phyloP scores from a whole-genome alignment of 2,329 filamentous ascomycete species.

The Mycogone perniciosa region DNA sequence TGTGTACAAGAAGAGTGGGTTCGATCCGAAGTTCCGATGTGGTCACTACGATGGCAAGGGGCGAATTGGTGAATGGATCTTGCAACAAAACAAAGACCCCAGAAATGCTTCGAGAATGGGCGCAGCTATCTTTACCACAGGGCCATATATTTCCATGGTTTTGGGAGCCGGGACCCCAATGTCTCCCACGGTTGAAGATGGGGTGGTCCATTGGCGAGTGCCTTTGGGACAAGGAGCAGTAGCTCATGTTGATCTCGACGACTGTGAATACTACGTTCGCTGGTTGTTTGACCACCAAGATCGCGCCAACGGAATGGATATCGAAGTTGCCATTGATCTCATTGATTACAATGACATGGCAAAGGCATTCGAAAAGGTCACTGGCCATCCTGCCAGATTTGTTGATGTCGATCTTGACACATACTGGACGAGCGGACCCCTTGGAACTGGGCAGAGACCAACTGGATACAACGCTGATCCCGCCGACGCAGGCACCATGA shows the following conservation, averaged over 20 bases:
- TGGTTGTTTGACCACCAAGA: slow-evolving; percentile 43
- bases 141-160: slow-evolving; percentile 42
- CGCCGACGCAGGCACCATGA: slow-evolving; percentile 29
- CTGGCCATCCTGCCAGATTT: slow-evolving; percentile 35
- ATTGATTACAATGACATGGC: slow-evolving; percentile 35
- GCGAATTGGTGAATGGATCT: slow-evolving; percentile 37
- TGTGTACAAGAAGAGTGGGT: slow-evolving; percentile 40
- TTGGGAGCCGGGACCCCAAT: slow-evolving; percentile 32
- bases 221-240: slow-evolving; percentile 36
- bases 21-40: slow-evolving; percentile 36
- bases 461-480: slow-evolving; percentile 32
- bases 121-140: slow-evolving; percentile 34
- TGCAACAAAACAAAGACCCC: slow-evolving; percentile 30
- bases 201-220: slow-evolving; percentile 35
- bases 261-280: slow-evolving; percentile 40
- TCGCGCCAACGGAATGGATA: slow-evolving; percentile 37
- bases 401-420: slow-evolving; percentile 30
- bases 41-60: slow-evolving; percentile 46
- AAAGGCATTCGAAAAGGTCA: slow-evolving; percentile 36
- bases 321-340: slow-evolving; percentile 38
- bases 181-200: slow-evolving; percentile 33
- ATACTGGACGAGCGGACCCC: slow-evolving; percentile 24
- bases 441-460: slow-evolving; percentile 17
- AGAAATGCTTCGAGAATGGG: slow-evolving; percentile 23
- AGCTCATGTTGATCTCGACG: slow-evolving; percentile 37